Base-by-base conservation (phyloP, 2,329 filamentous ascomycete genomes). In the Fusarium phyllophilum region DNA sequence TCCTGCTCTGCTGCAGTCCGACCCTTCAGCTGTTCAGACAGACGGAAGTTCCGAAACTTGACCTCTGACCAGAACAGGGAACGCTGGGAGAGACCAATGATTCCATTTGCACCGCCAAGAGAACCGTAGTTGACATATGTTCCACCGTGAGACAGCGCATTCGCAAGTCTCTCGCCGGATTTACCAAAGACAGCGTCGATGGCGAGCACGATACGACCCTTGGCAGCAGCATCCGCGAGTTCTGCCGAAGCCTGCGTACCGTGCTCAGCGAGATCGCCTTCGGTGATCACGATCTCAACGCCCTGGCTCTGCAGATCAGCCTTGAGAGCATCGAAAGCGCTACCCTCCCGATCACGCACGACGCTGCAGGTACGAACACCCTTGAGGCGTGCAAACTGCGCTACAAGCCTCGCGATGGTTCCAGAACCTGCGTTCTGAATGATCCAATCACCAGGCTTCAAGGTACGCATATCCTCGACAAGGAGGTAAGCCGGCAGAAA, bases 371-470 rank as follows among this genome's bases (percentile, higher is more conserved):
- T 56, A 26, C 59, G 54, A 36, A 72, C 49, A 20, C 69, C 69
- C 44, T 59, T 65, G 34, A 65, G 66, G 5, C 52, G 54, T 2
- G 69, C 69, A 52, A 72, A 72, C 29, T 72, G 69, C 18, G 51
- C 55, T 2, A 70, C 62, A 24, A 72, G 33, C 26, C 62, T 55
- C 18, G 62, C 69, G 31, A 72, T 66, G 8, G 55, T 59, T 15
- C 46, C 52, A 24, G 69, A 62, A 22, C 58, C 69, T 14, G 54
- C 62, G 20, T 72, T 72, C 39, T 72, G 69, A 1, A 72, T 46
- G 11, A 72, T 42, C 69, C 66, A 72, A 44, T 72, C 69, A 12
- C 69, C 69, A 31, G 69, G 69, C 34, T 62, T 66, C 31, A 72
- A 33, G 5, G 34, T 34, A 12, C 62, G 58, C 48, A 70, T 63